These are phyloP conservation scores for Rhodocollybia butyracea DNA, from an alignment of 768 basidiomycete genomes.

Conservation along the genomic window DNA sequence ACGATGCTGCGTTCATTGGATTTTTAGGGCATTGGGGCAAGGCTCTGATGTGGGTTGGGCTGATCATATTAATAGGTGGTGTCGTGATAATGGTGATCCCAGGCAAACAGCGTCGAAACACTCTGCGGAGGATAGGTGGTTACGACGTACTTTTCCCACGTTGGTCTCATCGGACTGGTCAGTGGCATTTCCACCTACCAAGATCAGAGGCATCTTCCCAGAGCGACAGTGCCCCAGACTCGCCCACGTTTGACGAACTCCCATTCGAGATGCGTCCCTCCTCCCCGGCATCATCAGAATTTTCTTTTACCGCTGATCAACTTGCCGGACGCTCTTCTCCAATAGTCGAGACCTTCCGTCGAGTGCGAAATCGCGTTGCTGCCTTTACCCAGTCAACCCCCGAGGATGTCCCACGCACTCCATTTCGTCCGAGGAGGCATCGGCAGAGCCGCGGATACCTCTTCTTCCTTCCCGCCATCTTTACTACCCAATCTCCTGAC, in stretches of 20 bases:
- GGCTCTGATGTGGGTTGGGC: slow-evolving; percentile 79
- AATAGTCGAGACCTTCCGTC: slow-evolving; percentile 49
- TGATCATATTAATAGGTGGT: slow-evolving; percentile 69
- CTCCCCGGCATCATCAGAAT: slow-evolving; percentile 54
- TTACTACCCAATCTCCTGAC: slow-evolving; percentile 37
- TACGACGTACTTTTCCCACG: slow-evolving; percentile 81
- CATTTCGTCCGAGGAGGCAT: slow-evolving; percentile 45
- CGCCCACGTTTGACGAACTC: slow-evolving; percentile 57
- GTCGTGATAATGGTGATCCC: slow-evolving; percentile 54
- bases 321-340: slow-evolving; percentile 40
- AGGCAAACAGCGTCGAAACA: slow-evolving; percentile 55
- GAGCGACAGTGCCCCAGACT: slow-evolving; percentile 31
- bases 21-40: slow-evolving; percentile 92
- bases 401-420: slow-evolving; percentile 40
- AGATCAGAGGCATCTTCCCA: slow-evolving; percentile 51
- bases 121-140: slow-evolving; percentile 59
- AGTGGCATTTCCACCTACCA: slow-evolving; percentile 69
- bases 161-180: slow-evolving; percentile 64
- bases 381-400: slow-evolving; percentile 39
- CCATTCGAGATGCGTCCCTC: slow-evolving; percentile 56
- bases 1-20: slow-evolving; percentile 95
- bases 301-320: slow-evolving; percentile 39
- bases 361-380: slow-evolving; percentile 54
- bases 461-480: slow-evolving; percentile 82
- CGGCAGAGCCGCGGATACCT: slow-evolving; percentile 56